These are phyloP conservation scores for Hawksworthiomyces lignivorus DNA, from an alignment of 2,329 filamentous ascomycete species.

Conservation along the genomic window DNA sequence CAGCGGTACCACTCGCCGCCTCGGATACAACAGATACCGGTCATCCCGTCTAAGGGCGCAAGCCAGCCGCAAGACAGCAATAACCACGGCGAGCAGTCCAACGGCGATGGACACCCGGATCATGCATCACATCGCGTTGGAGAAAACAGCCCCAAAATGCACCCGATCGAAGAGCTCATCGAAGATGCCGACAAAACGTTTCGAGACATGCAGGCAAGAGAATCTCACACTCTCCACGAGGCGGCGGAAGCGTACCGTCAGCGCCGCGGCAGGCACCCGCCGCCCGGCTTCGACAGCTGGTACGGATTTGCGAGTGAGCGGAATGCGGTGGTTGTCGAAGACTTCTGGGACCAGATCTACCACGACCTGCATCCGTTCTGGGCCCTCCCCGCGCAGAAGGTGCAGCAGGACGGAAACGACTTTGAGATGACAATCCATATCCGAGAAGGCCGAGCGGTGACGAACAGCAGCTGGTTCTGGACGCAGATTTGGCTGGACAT, in stretches of 20 bases:
- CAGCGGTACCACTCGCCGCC: conserved; percentile 1
- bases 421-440: conserved; percentile 57
- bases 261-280: conserved; percentile 51
- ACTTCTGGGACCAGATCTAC: conserved; percentile 58
- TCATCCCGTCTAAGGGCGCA: not conserved
- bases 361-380: conserved; percentile 55
- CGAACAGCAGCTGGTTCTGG: conserved; percentile 50
- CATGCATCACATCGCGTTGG: no score
- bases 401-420: conserved; percentile 44
- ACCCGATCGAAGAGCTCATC: conserved; percentile 47
- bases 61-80: not conserved
- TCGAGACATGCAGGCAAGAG: conserved; percentile 31
- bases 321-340: conserved; percentile 51
- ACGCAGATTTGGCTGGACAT: conserved; percentile 48
- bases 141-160: conserved; percentile 15
- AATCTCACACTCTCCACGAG: conserved; percentile 40
- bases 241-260: conserved; percentile 49
- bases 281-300: conserved; percentile 57
- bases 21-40: not conserved
- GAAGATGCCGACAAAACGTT: conserved; percentile 36
- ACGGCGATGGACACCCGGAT: no score
- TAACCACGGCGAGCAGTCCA: not conserved
- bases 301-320: conserved; percentile 43
- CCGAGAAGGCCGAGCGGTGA: conserved; percentile 42
- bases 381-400: conserved; percentile 33